Evolutionary conservation across 495 filamentous ascomycete species (phyloP).

Genomic region (Bacidia rubella): DNA sequence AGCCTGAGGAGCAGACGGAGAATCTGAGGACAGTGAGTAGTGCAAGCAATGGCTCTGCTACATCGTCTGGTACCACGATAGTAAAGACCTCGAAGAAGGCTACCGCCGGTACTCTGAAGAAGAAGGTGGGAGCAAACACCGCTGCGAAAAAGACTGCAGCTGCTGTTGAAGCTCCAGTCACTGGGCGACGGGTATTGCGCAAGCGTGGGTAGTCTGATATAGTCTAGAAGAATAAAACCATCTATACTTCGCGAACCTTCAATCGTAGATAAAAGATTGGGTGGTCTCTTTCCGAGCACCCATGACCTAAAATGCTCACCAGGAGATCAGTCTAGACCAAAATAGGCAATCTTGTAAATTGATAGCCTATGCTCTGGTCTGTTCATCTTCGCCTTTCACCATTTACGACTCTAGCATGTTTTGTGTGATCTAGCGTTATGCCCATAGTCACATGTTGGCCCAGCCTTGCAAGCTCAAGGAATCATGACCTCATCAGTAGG

Average conservation of each 20-base stretch:
- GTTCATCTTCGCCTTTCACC: too few relatives aligned
- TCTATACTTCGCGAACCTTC: too few relatives aligned
- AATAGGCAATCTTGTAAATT: too few relatives aligned
- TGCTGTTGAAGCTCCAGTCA: constrained; percentile 24
- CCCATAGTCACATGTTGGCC: too few relatives aligned
- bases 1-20: constrained; percentile 17
- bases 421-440: too few relatives aligned
- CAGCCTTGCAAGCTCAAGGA: background rate
- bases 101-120: constrained; percentile 33
- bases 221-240: too few relatives aligned
- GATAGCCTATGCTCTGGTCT: too few relatives aligned
- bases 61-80: constrained; percentile 44
- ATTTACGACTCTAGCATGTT: too few relatives aligned
- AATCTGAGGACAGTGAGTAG: constrained; percentile 28
- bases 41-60: constrained; percentile 32
- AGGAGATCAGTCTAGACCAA: too few relatives aligned
- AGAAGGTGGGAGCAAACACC: constrained; percentile 21
- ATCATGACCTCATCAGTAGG: background rate
- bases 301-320: too few relatives aligned
- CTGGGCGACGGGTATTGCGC: constrained; percentile 32
- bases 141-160: constrained; percentile 33
- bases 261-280: too few relatives aligned
- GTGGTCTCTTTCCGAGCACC: too few relatives aligned
- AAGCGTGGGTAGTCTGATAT: constrained; percentile 26
- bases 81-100: constrained; percentile 43